Evolutionary conservation across 2,329 filamentous ascomycete species (phyloP).

Genomic region (Penicillium sclerotigenum): DNA sequence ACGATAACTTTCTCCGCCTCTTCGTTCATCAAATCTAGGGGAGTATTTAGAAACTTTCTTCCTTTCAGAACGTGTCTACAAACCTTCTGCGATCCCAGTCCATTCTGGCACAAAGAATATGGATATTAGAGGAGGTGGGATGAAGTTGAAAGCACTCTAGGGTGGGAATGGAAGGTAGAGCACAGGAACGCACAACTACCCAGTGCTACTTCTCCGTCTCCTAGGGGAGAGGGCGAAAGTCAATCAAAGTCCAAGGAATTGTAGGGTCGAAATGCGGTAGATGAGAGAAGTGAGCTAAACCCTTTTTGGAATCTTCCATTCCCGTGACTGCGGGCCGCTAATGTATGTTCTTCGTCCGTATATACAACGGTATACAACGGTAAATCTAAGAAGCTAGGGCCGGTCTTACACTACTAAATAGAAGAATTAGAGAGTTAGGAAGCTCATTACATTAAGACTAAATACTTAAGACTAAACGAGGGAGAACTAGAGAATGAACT

Average conservation of each 20-base stretch:
- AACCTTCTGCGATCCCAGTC: constrained; percentile 47
- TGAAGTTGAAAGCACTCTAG: background rate
- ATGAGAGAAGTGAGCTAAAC: background rate
- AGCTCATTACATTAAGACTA: too few species aligned
- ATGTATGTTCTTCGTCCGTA: too few species aligned
- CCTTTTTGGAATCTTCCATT: background rate
- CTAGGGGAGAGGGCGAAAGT: background rate
- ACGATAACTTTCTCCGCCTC: constrained; percentile 46
- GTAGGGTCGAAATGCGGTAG: background rate
- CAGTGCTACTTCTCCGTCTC: background rate
- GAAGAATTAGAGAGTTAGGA: too few species aligned
- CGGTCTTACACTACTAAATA: too few species aligned
- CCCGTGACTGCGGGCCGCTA: background rate
- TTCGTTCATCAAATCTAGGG: constrained; percentile 40
- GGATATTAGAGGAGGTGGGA: background rate
- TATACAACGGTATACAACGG: too few species aligned
- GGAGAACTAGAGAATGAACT: too few species aligned
- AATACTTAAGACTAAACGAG: too few species aligned
- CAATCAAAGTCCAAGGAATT: background rate
- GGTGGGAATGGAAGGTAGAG: background rate
- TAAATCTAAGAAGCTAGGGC: too few species aligned
- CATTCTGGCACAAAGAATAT: constrained; percentile 22
- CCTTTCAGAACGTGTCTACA: constrained; percentile 12
- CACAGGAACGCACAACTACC: background rate
- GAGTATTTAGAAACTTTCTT: constrained; percentile 9